Evolutionary conservation across 345 rosid species (phyloP), one percentile per base, ranked within the genome.

Genomic region (Nephelium lappaceum): DNA sequence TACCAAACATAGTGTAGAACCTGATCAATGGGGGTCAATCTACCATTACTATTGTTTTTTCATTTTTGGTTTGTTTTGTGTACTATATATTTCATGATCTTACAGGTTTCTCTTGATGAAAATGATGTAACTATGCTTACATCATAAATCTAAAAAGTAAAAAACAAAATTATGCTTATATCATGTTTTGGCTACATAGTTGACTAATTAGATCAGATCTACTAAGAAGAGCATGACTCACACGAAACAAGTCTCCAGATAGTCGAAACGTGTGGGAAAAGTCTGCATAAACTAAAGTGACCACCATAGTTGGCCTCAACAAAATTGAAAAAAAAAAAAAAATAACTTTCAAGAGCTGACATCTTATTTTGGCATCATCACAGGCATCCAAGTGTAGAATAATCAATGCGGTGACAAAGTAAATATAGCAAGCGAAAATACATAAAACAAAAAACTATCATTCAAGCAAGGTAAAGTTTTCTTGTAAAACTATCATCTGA

Each of bases 341-440:
- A 31, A n/a, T n/a, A 31, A 31, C 36, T 18, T 62, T 62, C 57
- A 11, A 43, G 1, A 7, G 38, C 25, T 24, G 24, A 62, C 69
- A 43, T 43, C 43, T 74, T 45, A 43, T 43, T 62, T 74, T 63
- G 69, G 15, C 19, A 49, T 21, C 45, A 49, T 65, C 71, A n/a
- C 4, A 31, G 49, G 53, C 18, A 47, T 10, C 38, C 21, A 18
- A 65, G 14, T 24, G 43, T n/a, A 41, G 51, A 8, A 47, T 73
- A 6, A 38, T 15, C n/a, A 49, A 58, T 39, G 53, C 39, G 76
- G 38, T 19, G 53, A 58, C 27, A 73, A 58, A 12, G 53, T 12
- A 73, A 51, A 16, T 5, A 58, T 5, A 58, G 23, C 75, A n/a
- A 19, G 19, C 45, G n/a, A 11, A 41, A 21, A 4, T 27, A 9